Conservation (phyloP, 2,329 filamentous ascomycete species). For the Monilinia laxa region DNA sequence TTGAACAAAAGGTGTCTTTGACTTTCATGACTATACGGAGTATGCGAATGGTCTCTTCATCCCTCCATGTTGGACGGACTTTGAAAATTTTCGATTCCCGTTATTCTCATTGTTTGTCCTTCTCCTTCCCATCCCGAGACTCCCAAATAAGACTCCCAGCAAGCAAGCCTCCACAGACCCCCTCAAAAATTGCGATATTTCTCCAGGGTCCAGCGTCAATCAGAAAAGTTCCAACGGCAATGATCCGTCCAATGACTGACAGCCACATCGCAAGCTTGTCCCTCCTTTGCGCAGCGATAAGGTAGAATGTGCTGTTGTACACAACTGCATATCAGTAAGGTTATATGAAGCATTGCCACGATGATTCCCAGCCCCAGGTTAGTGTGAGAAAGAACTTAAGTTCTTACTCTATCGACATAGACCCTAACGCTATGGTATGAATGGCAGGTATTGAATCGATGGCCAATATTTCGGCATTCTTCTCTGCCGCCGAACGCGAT, state of each 20-base stretch:
- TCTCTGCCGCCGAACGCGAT: not conserved
- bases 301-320: slow-evolving; percentile 4
- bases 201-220: slow-evolving; percentile 11
- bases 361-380: not conserved
- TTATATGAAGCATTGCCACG: too few species aligned
- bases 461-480: slow-evolving; percentile 12
- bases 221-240: slow-evolving; percentile 11
- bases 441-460: slow-evolving; percentile 14
- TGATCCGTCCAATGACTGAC: slow-evolving; percentile 2
- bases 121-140: not conserved
- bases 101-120: not conserved
- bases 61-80: not conserved
- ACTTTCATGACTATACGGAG: not conserved
- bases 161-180: not conserved
- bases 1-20: not conserved
- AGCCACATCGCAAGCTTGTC: slow-evolving; percentile 17
- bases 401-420: slow-evolving; percentile 14
- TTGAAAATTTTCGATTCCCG: not conserved
- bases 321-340: not conserved
- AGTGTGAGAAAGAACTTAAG: not conserved
- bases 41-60: not conserved
- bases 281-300: slow-evolving; percentile 7
- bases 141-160: slow-evolving; percentile 19
- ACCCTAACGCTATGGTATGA: slow-evolving; percentile 15
- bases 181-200: slow-evolving; percentile 14